A percentile compares a stretch with the other conserved stretches of the same genome.
These are phyloP conservation scores for Diospyros lotus DNA, from an alignment of 148 eudicot genomes.

Conservation along the genomic window DNA sequence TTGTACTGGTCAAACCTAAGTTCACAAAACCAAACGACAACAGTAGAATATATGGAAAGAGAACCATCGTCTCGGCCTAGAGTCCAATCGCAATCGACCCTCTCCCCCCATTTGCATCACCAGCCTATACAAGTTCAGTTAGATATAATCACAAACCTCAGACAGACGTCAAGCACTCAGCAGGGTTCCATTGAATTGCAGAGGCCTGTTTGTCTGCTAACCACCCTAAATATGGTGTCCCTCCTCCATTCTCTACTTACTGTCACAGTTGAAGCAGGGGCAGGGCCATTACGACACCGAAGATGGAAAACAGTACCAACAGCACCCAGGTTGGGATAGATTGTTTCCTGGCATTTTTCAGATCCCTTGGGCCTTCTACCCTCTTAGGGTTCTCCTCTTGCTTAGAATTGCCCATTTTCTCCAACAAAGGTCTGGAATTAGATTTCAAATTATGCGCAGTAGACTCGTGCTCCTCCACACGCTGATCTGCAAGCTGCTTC, in stretches of 20 bases:
- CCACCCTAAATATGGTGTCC: no score
- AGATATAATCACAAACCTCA: neutral
- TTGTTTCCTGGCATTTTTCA: slow-evolving; percentile 37
- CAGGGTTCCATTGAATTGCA: no score
- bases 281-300: slow-evolving; percentile 80
- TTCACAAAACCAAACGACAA: no score
- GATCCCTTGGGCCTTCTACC: slow-evolving; percentile 33
- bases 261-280: slow-evolving; percentile 82
- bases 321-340: slow-evolving; percentile 75
- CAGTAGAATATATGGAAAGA: no score
- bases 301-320: slow-evolving; percentile 55
- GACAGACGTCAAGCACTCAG: neutral
- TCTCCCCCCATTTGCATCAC: neutral
- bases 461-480: slow-evolving; percentile 27
- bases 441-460: slow-evolving; percentile 26
- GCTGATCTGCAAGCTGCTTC: slow-evolving; percentile 45
- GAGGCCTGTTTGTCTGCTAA: no score
- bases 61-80: no score
- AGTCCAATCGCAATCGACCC: no score
- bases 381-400: slow-evolving; percentile 24
- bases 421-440: slow-evolving; percentile 27
- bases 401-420: slow-evolving; percentile 21
- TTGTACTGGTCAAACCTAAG: neutral
- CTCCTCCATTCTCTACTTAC: neutral
- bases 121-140: slow-evolving; percentile 16